Conservation (phyloP, 1,139 yeast species). For the Scheffersomyces insectosa region DNA sequence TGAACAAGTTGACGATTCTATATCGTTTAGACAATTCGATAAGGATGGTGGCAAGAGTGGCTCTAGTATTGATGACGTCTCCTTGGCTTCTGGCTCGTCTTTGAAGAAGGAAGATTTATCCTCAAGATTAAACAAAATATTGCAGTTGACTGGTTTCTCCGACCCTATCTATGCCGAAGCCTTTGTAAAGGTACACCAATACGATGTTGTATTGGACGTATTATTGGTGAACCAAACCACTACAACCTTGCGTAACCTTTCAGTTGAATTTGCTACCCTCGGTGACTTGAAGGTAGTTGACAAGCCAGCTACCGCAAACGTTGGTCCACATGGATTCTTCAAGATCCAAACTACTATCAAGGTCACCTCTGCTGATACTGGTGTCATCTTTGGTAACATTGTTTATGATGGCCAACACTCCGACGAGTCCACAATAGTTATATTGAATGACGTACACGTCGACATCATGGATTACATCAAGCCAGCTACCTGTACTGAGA, state of each 20-base stretch:
- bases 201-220: slow-evolving; percentile 93
- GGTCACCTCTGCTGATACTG: slow-evolving; percentile 94
- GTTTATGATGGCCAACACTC: slow-evolving; percentile 96
- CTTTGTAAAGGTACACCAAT: slow-evolving; percentile 90
- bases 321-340: slow-evolving; percentile 96
- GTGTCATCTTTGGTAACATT: slow-evolving; percentile 88
- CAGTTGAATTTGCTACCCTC: slow-evolving; percentile 93
- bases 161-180: slow-evolving; percentile 99
- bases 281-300: slow-evolving; percentile 96
- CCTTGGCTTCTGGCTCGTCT: slow-evolving; percentile 46
- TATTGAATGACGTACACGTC: slow-evolving; percentile 90
- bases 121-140: slow-evolving; percentile 83
- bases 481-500: slow-evolving; percentile 88
- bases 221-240: slow-evolving; percentile 92
- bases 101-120: slow-evolving; percentile 58
- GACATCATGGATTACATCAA: slow-evolving; percentile 97
- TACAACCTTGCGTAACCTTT: slow-evolving; percentile 84
- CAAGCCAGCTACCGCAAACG: slow-evolving; percentile 87
- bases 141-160: slow-evolving; percentile 94
- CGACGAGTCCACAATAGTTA: slow-evolving; percentile 85
- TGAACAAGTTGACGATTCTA: slow-evolving; percentile 80
- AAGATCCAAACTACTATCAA: slow-evolving; percentile 85
- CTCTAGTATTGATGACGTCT: slow-evolving; percentile 51
- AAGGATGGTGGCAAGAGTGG: slow-evolving; percentile 34
- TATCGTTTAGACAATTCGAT: slow-evolving; percentile 80